Base-by-base conservation (phyloP, 2,329 filamentous ascomycete species). In the Aspergillus pseudoviridinutans region DNA sequence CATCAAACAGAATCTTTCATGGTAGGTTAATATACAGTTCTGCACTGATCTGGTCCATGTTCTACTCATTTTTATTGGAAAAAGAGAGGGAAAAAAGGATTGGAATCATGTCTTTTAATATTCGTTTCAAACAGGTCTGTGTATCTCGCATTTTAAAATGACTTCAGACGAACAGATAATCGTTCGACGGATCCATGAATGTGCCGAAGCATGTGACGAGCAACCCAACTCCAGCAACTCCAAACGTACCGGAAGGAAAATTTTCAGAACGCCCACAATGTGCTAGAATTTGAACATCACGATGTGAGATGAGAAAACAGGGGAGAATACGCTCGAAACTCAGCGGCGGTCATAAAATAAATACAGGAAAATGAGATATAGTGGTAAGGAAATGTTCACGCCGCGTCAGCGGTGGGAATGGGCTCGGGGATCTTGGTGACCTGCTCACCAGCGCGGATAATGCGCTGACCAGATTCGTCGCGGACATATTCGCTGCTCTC, bases 361-460 rank as follows among this genome's bases (percentile, higher is more conserved):
- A 41, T 58, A 59, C 50, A 61, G 46, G n/a, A 51, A 50, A 42
- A 42, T 50, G 27, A 55, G 44, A 29, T 42, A 55, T 22, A 29
- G 50, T 44, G 59, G 59, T 25, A 51, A 61, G 55, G 27, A 17
- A 53, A 17, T 51, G 55, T 50, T 71, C 60, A 74, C 69, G 92
- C 92, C 62, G 92, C 91, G 76, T 91, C 91, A 58, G 92, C 92
- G 66, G 87, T 92, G 61, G 88, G 86, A 55, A 90, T 85, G 49
- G 92, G 91, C 74, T 91, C 86, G 22, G 86, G 79, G 53, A 95
- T 85, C 77, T 91, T 91, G 66, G 92, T 97, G 58, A 90, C 84
- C 79, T 97, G 92, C 68, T 86, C 82, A 54, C 92, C 92, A 64
- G 92, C 92, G 63, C 92, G 88, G 69, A 95, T 85, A 66, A 97